Percentiles rank a stretch among this genome's conserved stretches.
Evolutionary conservation across 306 rosid genomes (phyloP).

Genomic region (Heteromeles arbutifolia): DNA sequence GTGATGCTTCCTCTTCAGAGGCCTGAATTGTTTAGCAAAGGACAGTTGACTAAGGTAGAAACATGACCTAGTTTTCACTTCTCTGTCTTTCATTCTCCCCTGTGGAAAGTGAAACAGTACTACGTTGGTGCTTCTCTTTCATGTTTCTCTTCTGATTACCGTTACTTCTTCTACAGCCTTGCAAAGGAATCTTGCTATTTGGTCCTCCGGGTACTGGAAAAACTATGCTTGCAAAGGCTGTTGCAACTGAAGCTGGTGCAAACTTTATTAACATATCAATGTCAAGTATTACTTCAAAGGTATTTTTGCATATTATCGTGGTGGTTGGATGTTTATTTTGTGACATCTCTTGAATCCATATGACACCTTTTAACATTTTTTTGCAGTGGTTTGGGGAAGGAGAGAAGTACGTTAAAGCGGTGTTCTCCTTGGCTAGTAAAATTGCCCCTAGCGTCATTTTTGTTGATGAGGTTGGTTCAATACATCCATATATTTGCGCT

Average conservation of each 20-base stretch:
- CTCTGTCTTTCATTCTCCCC: not conserved
- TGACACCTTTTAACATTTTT: slow-evolving; percentile 13
- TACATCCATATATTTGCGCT: not conserved
- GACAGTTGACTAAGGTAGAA: slow-evolving; percentile 82
- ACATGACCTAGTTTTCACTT: not conserved
- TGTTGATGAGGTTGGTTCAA: slow-evolving; percentile 83
- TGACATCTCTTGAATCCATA: not conserved
- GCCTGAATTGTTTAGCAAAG: slow-evolving; percentile 87
- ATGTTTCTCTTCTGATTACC: slow-evolving; percentile 3
- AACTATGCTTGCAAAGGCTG: slow-evolving; percentile 99
- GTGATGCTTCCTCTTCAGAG: slow-evolving; percentile 98
- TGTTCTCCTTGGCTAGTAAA: slow-evolving; percentile 93
- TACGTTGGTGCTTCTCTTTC: not conserved
- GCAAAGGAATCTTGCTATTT: slow-evolving; percentile 94
- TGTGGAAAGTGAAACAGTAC: not conserved
- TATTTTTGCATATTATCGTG: slow-evolving; percentile 9
- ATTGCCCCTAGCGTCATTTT: slow-evolving; percentile 93
- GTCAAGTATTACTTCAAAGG: slow-evolving; percentile 97
- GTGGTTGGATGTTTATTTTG: not conserved
- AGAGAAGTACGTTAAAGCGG: slow-evolving; percentile 91
- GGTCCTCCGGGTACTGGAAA: slow-evolving; percentile 99
- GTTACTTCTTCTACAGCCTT: slow-evolving; percentile 51
- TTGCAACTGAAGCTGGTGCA: slow-evolving; percentile 98
- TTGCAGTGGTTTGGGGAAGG: slow-evolving; percentile 99
- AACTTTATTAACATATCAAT: slow-evolving; percentile 91